phyloP scores from a whole-genome alignment of 2,329 filamentous ascomycete species.

The Alternaria viburni region DNA sequence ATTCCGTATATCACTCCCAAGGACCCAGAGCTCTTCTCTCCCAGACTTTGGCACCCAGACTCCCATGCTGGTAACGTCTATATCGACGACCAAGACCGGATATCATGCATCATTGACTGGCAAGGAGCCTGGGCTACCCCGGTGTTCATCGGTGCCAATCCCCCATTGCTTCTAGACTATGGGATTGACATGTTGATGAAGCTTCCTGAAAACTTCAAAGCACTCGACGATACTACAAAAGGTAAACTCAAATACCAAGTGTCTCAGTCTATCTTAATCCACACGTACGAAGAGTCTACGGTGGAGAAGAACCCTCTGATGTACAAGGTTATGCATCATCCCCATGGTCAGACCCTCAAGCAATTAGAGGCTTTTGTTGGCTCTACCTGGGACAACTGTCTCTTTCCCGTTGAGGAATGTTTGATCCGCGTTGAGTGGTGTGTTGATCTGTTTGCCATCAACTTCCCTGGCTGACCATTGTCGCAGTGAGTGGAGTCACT shows the following conservation, averaged over 20 bases:
- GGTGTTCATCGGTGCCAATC: conserved; percentile 32
- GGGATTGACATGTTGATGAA: conserved; percentile 35
- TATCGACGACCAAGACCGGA: conserved; percentile 26
- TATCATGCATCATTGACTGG: conserved; percentile 41
- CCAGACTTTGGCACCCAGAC: conserved; percentile 37
- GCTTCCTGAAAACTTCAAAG: conserved; percentile 34
- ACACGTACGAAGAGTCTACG: conserved; percentile 28
- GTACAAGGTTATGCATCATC: conserved; percentile 31
- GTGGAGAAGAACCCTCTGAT: conserved; percentile 33
- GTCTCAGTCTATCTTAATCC: conserved; percentile 32
- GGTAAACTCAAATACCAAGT: conserved; percentile 31
- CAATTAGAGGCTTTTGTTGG: conserved; percentile 36
- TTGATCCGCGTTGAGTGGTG: conserved; percentile 32
- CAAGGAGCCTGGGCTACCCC: conserved; percentile 31
- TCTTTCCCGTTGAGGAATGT: conserved; percentile 30
- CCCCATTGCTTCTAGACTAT: conserved; percentile 33
- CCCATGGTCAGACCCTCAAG: conserved; percentile 33
- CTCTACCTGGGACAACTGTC: conserved; percentile 33
- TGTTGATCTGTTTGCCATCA: conserved; percentile 10
- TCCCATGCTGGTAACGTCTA: conserved; percentile 40
- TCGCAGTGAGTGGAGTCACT: conserved; percentile 31
- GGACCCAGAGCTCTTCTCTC: conserved; percentile 28
- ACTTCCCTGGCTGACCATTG: conserved; percentile 12
- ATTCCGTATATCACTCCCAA: conserved; percentile 33
- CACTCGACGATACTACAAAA: conserved; percentile 28